Percentiles rank a stretch among this genome's conserved stretches.
These are phyloP conservation scores for Fusarium sp. DNA, from an alignment of 2,329 filamentous ascomycete species.

Conservation along the genomic window DNA sequence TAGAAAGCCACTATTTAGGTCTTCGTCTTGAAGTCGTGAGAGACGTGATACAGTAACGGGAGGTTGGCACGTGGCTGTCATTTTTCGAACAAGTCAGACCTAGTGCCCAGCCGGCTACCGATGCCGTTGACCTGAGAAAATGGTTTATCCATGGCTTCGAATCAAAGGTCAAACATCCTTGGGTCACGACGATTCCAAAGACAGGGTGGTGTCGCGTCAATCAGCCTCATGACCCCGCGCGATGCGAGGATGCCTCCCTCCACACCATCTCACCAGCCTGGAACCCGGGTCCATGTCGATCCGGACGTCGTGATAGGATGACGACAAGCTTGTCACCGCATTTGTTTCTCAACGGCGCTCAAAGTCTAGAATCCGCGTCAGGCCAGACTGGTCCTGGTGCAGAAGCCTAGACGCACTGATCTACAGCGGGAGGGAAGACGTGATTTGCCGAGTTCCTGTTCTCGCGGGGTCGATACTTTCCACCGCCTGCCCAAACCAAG, in stretches of 20 bases:
- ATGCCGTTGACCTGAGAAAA: background rate
- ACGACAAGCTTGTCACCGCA: background rate
- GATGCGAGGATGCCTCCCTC: background rate
- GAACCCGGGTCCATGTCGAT: background rate
- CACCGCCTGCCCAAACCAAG: background rate
- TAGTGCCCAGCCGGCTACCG: background rate
- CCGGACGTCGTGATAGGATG: background rate
- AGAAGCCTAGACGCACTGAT: background rate
- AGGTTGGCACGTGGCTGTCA: background rate
- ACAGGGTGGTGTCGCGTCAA: background rate
- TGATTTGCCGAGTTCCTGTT: background rate
- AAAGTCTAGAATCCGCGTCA: background rate
- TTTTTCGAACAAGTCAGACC: background rate
- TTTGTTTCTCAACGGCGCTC: background rate
- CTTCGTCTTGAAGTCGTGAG: background rate
- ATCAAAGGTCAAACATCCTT: background rate
- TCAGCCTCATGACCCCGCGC: background rate
- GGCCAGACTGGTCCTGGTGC: background rate
- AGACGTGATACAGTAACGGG: background rate
- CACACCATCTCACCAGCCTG: background rate
- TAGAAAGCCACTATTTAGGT: background rate
- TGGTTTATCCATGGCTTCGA: background rate
- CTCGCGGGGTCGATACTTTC: background rate
- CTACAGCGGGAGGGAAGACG: background rate
- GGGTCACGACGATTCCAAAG: background rate